These are phyloP conservation scores for Lasiosphaeria hispida DNA, from an alignment of 495 filamentous ascomycete genomes.

Conservation along the genomic window DNA sequence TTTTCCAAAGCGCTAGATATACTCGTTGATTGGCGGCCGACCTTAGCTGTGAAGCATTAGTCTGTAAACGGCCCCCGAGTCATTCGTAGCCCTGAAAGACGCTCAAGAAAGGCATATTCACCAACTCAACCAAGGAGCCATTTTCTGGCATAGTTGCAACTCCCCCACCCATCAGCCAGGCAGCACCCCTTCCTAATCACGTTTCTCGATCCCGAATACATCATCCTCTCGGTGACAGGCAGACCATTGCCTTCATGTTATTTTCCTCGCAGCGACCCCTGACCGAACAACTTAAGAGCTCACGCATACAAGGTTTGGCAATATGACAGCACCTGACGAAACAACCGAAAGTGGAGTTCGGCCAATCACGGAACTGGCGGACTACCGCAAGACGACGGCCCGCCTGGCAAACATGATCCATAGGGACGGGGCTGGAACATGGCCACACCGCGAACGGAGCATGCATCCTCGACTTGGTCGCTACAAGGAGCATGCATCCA, in stretches of 20 bases:
- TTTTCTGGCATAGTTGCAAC: not conserved
- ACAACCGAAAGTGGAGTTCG: not conserved
- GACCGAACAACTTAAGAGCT: not conserved
- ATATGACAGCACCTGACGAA: not conserved
- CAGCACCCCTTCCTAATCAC: not conserved
- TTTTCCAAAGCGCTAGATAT: too few relatives aligned
- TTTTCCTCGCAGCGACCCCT: not conserved
- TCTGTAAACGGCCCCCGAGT: too few relatives aligned
- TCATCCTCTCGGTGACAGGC: not conserved
- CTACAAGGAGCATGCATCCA: not conserved
- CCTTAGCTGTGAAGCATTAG: too few relatives aligned
- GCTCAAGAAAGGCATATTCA: too few relatives aligned
- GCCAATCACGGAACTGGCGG: conserved; percentile 14
- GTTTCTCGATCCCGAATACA: not conserved
- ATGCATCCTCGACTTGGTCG: conserved; percentile 22
- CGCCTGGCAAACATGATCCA: conserved; percentile 25
- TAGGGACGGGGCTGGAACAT: conserved; percentile 35
- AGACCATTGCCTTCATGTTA: not conserved
- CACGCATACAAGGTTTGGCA: not conserved
- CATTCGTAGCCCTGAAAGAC: too few relatives aligned
- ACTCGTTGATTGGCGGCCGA: too few relatives aligned
- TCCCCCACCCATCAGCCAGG: not conserved
- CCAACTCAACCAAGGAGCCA: not conserved
- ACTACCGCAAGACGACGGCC: conserved; percentile 21
- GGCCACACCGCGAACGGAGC: conserved; percentile 35